These are phyloP conservation scores for Lasiosphaeriaceae sp. DNA, from an alignment of 495 filamentous ascomycete genomes.

Conservation along the genomic window DNA sequence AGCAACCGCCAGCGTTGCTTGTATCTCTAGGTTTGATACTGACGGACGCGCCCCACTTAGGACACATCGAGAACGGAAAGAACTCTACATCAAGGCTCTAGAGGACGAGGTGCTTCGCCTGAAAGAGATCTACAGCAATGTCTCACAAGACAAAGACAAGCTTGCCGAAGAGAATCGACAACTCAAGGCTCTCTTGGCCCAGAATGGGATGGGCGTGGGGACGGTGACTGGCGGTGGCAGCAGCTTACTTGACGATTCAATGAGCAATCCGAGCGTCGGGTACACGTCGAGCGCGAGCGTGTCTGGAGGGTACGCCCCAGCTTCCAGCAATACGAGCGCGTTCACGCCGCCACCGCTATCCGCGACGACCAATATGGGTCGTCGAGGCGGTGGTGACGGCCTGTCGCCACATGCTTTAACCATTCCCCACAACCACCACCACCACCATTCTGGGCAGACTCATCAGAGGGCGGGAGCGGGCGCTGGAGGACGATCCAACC, in stretches of 20 bases:
- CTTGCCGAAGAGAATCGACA: conserved; percentile 71
- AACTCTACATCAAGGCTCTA: conserved; percentile 89
- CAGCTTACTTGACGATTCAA: conserved; percentile 42
- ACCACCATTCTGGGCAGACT: conserved; percentile 16
- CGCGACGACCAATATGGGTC: conserved; percentile 25
- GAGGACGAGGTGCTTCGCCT: conserved; percentile 81
- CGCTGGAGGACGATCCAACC: conserved; percentile 13
- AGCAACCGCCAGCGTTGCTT: background rate
- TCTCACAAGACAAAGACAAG: conserved; percentile 61
- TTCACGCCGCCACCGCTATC: conserved; percentile 42
- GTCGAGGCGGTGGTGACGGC: conserved; percentile 22
- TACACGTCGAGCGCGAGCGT: conserved; percentile 55
- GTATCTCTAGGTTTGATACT: background rate
- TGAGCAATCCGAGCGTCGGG: conserved; percentile 40
- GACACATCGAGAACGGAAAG: conserved; percentile 95
- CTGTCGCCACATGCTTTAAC: conserved; percentile 31
- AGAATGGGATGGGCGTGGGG: conserved; percentile 60
- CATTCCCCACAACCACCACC: conserved; percentile 29
- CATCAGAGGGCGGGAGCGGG: conserved; percentile 3
- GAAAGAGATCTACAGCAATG: conserved; percentile 58
- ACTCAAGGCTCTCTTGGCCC: conserved; percentile 67
- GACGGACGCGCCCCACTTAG: conserved; percentile 27
- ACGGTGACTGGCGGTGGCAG: conserved; percentile 28
- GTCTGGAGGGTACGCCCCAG: conserved; percentile 44
- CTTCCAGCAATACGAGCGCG: conserved; percentile 38